These are phyloP conservation scores for Coemansia erecta DNA, from an alignment of 192 early-diverging fungal species.

Conservation along the genomic window DNA sequence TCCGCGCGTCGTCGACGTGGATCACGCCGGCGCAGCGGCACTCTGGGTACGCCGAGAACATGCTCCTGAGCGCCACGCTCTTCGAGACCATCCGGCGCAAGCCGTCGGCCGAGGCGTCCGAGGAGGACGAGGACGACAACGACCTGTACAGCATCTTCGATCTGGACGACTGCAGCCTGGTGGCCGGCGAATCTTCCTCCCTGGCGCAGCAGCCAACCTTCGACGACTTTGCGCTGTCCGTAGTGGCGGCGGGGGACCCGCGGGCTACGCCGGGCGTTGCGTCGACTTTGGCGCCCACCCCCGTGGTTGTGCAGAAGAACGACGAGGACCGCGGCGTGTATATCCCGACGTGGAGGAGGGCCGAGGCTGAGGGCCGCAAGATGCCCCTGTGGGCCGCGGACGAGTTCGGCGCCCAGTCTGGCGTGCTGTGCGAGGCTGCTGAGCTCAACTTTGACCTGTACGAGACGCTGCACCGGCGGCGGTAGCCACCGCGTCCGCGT, in stretches of 20 bases:
- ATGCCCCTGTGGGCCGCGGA: slow-evolving; percentile 29
- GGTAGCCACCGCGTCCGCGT: no score
- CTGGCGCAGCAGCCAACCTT: no score
- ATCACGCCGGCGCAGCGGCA: slow-evolving; percentile 47
- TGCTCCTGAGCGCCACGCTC: slow-evolving; percentile 45
- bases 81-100: slow-evolving; percentile 49
- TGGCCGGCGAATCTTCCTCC: no score
- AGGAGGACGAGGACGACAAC: slow-evolving; percentile 10
- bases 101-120: slow-evolving; percentile 7
- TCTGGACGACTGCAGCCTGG: no score
- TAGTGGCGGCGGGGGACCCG: not conserved
- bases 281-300: no score
- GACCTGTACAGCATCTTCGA: no score
- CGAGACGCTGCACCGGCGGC: slow-evolving; percentile 40
- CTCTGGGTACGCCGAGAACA: slow-evolving; percentile 46
- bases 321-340: slow-evolving; percentile 35
- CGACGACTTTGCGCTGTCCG: no score
- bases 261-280: no score
- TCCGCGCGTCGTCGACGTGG: slow-evolving; percentile 38
- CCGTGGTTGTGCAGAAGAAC: not conserved
- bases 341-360: slow-evolving; percentile 45
- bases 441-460: slow-evolving; percentile 53
- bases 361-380: slow-evolving; percentile 4
- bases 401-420: slow-evolving; percentile 35
- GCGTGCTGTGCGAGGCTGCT: slow-evolving; percentile 41